These are phyloP conservation scores for Penicillium sclerotigenum DNA, from an alignment of 2,329 filamentous ascomycete genomes.

Conservation along the genomic window DNA sequence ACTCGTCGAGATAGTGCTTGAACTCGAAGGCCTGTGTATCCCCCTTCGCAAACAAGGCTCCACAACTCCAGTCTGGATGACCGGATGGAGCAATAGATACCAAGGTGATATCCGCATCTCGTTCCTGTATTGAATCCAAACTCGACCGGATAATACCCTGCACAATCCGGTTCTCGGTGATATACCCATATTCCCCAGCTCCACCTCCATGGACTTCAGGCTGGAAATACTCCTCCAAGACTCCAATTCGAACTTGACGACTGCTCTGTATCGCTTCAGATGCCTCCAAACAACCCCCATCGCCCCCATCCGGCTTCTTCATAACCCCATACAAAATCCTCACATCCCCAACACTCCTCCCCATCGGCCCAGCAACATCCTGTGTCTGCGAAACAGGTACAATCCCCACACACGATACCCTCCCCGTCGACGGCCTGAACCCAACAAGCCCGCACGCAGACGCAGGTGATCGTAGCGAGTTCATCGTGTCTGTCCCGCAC, in stretches of 20 bases:
- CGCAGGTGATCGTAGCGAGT: conserved; percentile 60
- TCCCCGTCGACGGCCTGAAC: conserved; percentile 55
- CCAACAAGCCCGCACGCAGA: conserved; percentile 61
- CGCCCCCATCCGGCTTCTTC: conserved; percentile 6
- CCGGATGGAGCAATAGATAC: conserved; percentile 52
- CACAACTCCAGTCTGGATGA: conserved; percentile 15
- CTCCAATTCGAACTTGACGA: conserved; percentile 40
- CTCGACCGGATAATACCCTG: conserved; percentile 51
- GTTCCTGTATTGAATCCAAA: conserved; percentile 29
- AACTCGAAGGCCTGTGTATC: conserved; percentile 64
- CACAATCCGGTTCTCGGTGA: conserved; percentile 55
- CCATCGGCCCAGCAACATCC: conserved; percentile 57
- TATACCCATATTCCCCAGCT: conserved; percentile 14
- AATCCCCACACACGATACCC: conserved; percentile 52
- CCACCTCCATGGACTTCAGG: conserved; percentile 11
- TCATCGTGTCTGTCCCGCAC: conserved; percentile 61
- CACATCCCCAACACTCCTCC: conserved; percentile 39
- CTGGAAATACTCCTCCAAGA: conserved; percentile 59
- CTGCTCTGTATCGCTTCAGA: background rate
- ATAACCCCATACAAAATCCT: conserved; percentile 28
- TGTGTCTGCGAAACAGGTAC: conserved; percentile 58
- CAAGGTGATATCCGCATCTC: conserved; percentile 24
- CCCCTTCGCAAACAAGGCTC: conserved; percentile 41
- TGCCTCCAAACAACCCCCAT: background rate
- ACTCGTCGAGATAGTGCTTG: conserved; percentile 53